phyloP scores from a whole-genome alignment of 2,329 filamentous ascomycete genomes.

The Colletotrichum tropicale region DNA sequence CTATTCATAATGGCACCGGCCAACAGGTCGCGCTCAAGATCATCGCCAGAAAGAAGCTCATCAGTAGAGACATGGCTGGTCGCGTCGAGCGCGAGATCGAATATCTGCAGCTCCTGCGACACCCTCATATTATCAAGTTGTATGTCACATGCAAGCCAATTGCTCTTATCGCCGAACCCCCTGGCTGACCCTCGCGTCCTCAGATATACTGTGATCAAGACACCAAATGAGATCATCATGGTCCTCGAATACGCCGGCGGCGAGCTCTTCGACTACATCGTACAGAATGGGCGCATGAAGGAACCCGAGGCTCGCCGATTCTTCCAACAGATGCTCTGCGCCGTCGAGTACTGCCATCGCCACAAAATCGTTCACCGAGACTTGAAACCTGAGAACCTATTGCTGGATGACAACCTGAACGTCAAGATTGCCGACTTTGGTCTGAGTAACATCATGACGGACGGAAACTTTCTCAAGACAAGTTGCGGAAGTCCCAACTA shows the following conservation, averaged over 20 bases:
- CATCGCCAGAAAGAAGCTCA: slow-evolving; percentile 93
- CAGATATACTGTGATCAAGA: slow-evolving; percentile 96
- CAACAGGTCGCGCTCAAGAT: slow-evolving; percentile 98
- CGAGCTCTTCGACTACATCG: slow-evolving; percentile 98
- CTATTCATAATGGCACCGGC: slow-evolving; percentile 87
- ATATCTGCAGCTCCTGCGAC: slow-evolving; percentile 91
- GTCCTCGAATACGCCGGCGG: slow-evolving; percentile 96
- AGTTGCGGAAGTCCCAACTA: slow-evolving; percentile 99
- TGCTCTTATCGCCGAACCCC: neutral
- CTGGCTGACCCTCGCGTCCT: neutral
- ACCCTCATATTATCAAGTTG: slow-evolving; percentile 99
- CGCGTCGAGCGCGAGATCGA: slow-evolving; percentile 98
- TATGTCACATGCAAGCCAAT: slow-evolving; percentile 47
- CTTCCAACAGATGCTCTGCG: slow-evolving; percentile 99
- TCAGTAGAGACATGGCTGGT: slow-evolving; percentile 97
- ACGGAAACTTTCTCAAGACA: slow-evolving; percentile 98
- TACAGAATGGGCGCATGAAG: slow-evolving; percentile 88
- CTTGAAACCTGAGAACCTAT: slow-evolving; percentile 93
- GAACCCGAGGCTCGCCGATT: slow-evolving; percentile 95
- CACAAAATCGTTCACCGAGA: slow-evolving; percentile 99
- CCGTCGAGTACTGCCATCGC: slow-evolving; percentile 97
- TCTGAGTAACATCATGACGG: slow-evolving; percentile 99
- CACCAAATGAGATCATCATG: slow-evolving; percentile 95
- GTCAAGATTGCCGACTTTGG: slow-evolving; percentile 99
- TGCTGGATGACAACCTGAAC: slow-evolving; percentile 93